These are phyloP conservation scores for Microsporum canis DNA, from an alignment of 2,329 filamentous ascomycete species.

Conservation along the genomic window DNA sequence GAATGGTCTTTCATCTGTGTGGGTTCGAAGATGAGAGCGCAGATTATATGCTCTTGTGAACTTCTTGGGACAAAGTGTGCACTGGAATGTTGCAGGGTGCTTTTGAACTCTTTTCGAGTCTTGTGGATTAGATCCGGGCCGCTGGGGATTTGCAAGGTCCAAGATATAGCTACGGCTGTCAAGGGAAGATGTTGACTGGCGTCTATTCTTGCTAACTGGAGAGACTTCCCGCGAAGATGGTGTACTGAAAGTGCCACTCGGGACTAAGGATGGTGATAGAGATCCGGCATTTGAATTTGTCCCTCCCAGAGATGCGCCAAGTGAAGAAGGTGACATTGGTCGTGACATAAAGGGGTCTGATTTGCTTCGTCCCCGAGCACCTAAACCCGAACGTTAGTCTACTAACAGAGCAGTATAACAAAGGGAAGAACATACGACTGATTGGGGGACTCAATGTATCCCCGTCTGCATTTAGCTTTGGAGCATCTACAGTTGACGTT, in stretches of 20 bases:
- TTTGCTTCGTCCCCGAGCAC: slow-evolving; percentile 48
- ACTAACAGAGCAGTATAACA: slow-evolving; percentile 8
- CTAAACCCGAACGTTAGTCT: slow-evolving; percentile 14
- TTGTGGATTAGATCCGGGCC: slow-evolving; percentile 52
- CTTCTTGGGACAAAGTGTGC: slow-evolving; percentile 80
- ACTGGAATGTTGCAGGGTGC: slow-evolving; percentile 95
- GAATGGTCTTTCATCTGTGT: slow-evolving; percentile 94
- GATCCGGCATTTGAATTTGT: slow-evolving; percentile 26
- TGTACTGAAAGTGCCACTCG: slow-evolving; percentile 27
- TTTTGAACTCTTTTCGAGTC: slow-evolving; percentile 83
- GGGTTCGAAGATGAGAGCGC: slow-evolving; percentile 85
- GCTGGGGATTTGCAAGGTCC: slow-evolving; percentile 77
- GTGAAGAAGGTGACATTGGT: slow-evolving; percentile 25
- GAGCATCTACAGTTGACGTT: slow-evolving; percentile 54
- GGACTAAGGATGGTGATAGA: slow-evolving; percentile 32
- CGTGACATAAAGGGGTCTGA: slow-evolving; percentile 44
- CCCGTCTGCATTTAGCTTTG: slow-evolving; percentile 53
- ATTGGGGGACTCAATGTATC: slow-evolving; percentile 74
- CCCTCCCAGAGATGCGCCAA: slow-evolving; percentile 22
- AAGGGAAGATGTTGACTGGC: slow-evolving; percentile 37
- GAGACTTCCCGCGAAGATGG: slow-evolving; percentile 36
- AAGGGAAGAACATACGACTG: slow-evolving; percentile 35
- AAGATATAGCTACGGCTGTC: slow-evolving; percentile 67
- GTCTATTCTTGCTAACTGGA: slow-evolving; percentile 32
- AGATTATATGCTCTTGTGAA: slow-evolving; percentile 96